These are phyloP conservation scores for Boletus rex-veris DNA, from an alignment of 768 basidiomycete species.

Conservation along the genomic window DNA sequence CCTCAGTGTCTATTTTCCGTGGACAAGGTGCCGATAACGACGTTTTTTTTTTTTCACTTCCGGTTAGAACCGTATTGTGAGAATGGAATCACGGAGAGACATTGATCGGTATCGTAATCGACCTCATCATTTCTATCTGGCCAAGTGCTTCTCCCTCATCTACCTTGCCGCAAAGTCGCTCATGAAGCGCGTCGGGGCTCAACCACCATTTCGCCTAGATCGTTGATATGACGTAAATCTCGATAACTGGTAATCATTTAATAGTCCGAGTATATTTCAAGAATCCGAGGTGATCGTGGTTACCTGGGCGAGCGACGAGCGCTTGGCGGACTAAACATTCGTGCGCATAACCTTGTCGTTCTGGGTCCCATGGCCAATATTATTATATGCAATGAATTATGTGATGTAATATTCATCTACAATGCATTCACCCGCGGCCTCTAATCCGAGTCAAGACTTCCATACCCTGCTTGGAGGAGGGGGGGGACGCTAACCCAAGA, in stretches of 20 bases:
- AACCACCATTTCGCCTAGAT: constrained; percentile 4
- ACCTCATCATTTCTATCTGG: neutral
- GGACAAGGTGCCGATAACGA: neutral
- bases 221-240: constrained; percentile 1
- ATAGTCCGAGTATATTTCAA: constrained; percentile 9
- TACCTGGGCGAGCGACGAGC: neutral
- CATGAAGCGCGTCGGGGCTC: neutral
- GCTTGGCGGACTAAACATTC: neutral
- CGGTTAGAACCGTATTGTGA: constrained; percentile 10
- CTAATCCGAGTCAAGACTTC: constrained; percentile 5
- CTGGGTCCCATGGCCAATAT: neutral
- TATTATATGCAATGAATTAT: constrained; percentile 28
- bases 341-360: neutral
- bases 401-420: constrained; percentile 25
- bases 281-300: constrained; percentile 32
- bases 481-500: constrained; percentile 4
- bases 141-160: neutral
- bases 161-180: neutral
- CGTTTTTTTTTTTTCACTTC: neutral
- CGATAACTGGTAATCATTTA: constrained; percentile 19
- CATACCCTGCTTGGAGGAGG: neutral
- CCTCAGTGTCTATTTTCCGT: neutral
- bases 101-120: neutral
- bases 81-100: constrained; percentile 9
- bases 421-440: constrained; percentile 10